These are phyloP conservation scores for Symmetrospora coprosmae DNA, from an alignment of 768 basidiomycete species.

Conservation along the genomic window DNA sequence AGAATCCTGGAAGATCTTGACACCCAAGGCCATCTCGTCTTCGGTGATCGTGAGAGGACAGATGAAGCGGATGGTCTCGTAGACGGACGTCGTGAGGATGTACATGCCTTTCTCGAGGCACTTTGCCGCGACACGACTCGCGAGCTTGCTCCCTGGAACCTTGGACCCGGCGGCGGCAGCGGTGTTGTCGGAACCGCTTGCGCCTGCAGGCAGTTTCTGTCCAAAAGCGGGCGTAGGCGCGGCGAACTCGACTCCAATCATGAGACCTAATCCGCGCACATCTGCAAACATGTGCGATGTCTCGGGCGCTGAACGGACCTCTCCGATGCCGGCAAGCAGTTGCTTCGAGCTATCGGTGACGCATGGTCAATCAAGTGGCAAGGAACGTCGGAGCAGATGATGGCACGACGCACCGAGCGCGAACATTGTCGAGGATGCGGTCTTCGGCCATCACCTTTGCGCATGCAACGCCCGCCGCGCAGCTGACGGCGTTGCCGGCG, in stretches of 20 bases:
- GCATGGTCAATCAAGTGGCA: slow-evolving; percentile 41
- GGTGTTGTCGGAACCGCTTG: slow-evolving; percentile 30
- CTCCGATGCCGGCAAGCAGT: slow-evolving; percentile 51
- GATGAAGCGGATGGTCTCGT: slow-evolving; percentile 62
- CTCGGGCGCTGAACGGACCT: slow-evolving; percentile 46
- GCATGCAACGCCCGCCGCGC: slow-evolving; percentile 77
- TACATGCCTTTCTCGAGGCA: slow-evolving; percentile 77
- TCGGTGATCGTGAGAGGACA: slow-evolving; percentile 69
- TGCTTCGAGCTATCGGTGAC: slow-evolving; percentile 44
- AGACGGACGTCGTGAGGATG: slow-evolving; percentile 75
- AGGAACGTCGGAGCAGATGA: background rate
- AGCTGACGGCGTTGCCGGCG: slow-evolving; percentile 64
- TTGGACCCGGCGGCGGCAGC: slow-evolving; percentile 33
- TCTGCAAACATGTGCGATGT: slow-evolving; percentile 57
- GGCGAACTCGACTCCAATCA: slow-evolving; percentile 62
- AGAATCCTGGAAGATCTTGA: slow-evolving; percentile 24
- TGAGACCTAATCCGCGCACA: slow-evolving; percentile 74
- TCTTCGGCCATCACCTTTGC: slow-evolving; percentile 63
- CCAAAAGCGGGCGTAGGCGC: slow-evolving; percentile 23
- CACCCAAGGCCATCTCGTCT: slow-evolving; percentile 48
- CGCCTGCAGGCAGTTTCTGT: slow-evolving; percentile 44
- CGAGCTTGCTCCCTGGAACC: slow-evolving; percentile 32
- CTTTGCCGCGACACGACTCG: slow-evolving; percentile 41
- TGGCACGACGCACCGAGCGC: slow-evolving; percentile 44
- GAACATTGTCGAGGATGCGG: slow-evolving; percentile 66